Conservation (phyloP, 140 eudicot species). For the Ambrosia hybrid region DNA sequence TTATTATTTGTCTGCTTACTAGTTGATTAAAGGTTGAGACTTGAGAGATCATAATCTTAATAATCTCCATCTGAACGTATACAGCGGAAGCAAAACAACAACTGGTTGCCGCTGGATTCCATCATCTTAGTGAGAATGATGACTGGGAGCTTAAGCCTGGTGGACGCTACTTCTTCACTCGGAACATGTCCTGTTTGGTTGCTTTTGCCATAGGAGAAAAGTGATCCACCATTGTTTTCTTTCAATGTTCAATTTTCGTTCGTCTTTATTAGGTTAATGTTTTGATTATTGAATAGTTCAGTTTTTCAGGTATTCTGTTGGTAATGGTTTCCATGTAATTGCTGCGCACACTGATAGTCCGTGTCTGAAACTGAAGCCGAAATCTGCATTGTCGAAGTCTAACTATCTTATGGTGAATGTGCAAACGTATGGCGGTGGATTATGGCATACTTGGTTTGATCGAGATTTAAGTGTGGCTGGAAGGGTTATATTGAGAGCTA, state of each 20-base stretch:
- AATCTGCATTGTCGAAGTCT: conserved; percentile 79
- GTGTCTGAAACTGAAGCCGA: conserved; percentile 87
- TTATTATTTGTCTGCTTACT: background rate
- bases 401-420: conserved; percentile 94
- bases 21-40: background rate
- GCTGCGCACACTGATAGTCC: conserved; percentile 99
- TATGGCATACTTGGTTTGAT: conserved; percentile 99
- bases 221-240: conserved; percentile 43
- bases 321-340: conserved; percentile 90
- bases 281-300: conserved; percentile 32
- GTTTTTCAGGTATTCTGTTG: conserved; percentile 75
- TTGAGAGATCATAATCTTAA: conserved; percentile 3
- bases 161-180: conserved; percentile 90
- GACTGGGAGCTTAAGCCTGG: conserved; percentile 98
- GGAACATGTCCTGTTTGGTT: conserved; percentile 92
- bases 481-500: conserved; percentile 70
- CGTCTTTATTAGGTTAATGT: conserved; percentile 8
- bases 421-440: conserved; percentile 96
- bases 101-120: conserved; percentile 80
- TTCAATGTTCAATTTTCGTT: background rate
- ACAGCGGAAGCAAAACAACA: conserved; percentile 93
- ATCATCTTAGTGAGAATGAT: conserved; percentile 78
- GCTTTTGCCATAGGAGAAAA: conserved; percentile 92
- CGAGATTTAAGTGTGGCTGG: conserved; percentile 95
- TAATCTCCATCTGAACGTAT: conserved; percentile 9